Percentiles rank a stretch among this genome's conserved stretches.
Evolutionary conservation across 805 yeast species (phyloP).

Genomic region (Vanderwaltozyma polyspora): DNA sequence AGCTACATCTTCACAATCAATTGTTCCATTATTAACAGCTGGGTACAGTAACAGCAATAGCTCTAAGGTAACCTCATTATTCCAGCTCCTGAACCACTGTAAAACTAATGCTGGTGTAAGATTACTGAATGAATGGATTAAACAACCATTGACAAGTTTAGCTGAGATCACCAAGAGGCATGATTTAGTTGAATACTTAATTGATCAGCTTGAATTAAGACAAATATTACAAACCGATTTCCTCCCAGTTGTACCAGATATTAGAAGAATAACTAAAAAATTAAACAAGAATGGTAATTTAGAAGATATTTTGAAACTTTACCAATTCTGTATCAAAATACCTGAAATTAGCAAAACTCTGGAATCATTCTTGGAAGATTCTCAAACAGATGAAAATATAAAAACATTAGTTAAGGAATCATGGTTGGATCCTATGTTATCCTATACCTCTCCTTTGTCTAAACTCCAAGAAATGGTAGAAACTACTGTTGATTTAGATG

Average conservation of each 20-base stretch:
- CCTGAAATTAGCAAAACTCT: slow-evolving; percentile 58
- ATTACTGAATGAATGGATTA: slow-evolving; percentile 84
- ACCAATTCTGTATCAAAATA: slow-evolving; percentile 61
- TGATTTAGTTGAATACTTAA: slow-evolving; percentile 56
- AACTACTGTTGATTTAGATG: slow-evolving; percentile 79
- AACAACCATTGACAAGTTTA: slow-evolving; percentile 76
- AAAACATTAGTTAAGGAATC: slow-evolving; percentile 32
- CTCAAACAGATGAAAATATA: slow-evolving; percentile 12
- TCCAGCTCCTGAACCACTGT: slow-evolving; percentile 78
- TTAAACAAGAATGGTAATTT: slow-evolving; percentile 48
- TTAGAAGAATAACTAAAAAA: slow-evolving; percentile 63
- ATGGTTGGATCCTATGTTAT: slow-evolving; percentile 51
- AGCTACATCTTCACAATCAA: slow-evolving; percentile 13
- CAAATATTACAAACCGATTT: slow-evolving; percentile 55
- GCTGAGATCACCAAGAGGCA: slow-evolving; percentile 57
- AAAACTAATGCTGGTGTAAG: slow-evolving; percentile 85
- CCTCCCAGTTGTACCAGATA: slow-evolving; percentile 69
- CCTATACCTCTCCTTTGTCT: slow-evolving; percentile 38
- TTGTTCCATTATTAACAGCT: slow-evolving; percentile 8
- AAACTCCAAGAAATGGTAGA: slow-evolving; percentile 82
- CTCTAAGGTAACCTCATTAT: slow-evolving; percentile 48
- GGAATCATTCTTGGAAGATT: slow-evolving; percentile 31
- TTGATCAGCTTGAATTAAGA: slow-evolving; percentile 60
- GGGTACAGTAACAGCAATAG: slow-evolving; percentile 8
- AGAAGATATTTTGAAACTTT: slow-evolving; percentile 83